Evolutionary conservation across 352 stramenopile genomes (phyloP), one percentile per base, ranked within the genome.

Genomic region (Phytopythium kandeliae): DNA sequence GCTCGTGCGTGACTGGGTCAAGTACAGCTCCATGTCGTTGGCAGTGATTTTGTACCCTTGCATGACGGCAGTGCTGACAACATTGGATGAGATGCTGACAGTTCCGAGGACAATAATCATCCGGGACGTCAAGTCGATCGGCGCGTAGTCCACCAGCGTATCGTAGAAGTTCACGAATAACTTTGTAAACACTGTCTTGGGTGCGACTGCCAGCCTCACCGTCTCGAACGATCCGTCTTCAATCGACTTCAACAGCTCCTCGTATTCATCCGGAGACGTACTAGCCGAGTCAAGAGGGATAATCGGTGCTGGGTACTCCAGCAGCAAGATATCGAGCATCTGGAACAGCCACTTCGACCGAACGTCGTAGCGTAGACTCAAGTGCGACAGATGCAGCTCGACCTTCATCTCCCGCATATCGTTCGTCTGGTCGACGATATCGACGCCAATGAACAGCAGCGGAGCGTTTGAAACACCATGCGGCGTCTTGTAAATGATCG

Each of bases 401-500:
- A 92, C 74, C 55, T 89, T 92, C 69, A 92, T 93, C 42, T 95
- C 85, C 0, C 85, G 70, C 85, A 95, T 95, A 40, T 89, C 82
- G 59, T 92, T 85, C 10, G 85, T 91, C 48, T 91, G 76, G 38
- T 92, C 80, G 41, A 72, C 48, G 21, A 92, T 88, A 28, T 93
- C 82, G 26, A 91, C 70, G 4, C 79, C 79, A 26, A 91, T 74
- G 51, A 95, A 92, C 33, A 93, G 57, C 5, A 93, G 69, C 17
- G 85, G 85, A 6, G 78, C 77, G 4, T 85, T 74, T 15, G 76
- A 87, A 13, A 84, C 65, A 17, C 82, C 83, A 56, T 89, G 89
- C 21, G 79, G 79, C 10, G 85, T 93, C 45, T 80, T 79, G 55
- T 95, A 92, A 43, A 92, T 63, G 34, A 95, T 82, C 22, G 85